Evolutionary conservation across 371 early-diverging fungal genomes (phyloP).

Genomic region (Mucor ambiguus): DNA sequence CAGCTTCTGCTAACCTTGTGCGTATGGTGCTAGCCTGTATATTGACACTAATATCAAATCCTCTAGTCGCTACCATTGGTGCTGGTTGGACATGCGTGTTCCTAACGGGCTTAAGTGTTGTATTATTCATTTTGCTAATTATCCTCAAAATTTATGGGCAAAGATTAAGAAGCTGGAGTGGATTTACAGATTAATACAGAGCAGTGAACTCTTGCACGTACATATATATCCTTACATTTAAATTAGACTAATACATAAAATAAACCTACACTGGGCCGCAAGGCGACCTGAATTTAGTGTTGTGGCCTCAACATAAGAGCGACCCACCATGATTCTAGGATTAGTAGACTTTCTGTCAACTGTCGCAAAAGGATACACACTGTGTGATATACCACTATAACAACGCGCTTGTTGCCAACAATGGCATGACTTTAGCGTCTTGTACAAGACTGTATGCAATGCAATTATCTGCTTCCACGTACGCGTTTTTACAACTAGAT

Average conservation of each 20-base stretch:
- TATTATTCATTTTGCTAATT: slow-evolving; percentile 12
- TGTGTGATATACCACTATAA: too few species aligned
- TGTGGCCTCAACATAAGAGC: too few species aligned
- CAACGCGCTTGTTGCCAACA: too few species aligned
- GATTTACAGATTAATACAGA: not conserved
- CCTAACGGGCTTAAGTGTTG: slow-evolving; percentile 15
- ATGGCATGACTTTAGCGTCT: too few species aligned
- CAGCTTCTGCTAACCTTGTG: slow-evolving; percentile 48
- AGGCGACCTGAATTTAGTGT: too few species aligned
- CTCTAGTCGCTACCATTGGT: slow-evolving; percentile 27
- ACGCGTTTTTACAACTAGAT: too few species aligned
- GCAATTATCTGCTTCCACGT: too few species aligned
- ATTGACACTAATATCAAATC: slow-evolving; percentile 33
- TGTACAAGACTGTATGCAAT: too few species aligned
- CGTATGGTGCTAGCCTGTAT: slow-evolving; percentile 48
- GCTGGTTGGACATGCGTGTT: slow-evolving; percentile 28
- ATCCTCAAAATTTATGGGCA: slow-evolving; percentile 23
- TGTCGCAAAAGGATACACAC: too few species aligned
- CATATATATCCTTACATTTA: not conserved
- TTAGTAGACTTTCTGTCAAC: too few species aligned
- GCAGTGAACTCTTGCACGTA: not conserved
- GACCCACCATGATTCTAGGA: too few species aligned
- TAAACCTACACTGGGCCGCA: too few species aligned
- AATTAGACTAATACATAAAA: not conserved
- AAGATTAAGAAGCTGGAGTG: slow-evolving; percentile 21